Conservation (phyloP, 306 rosid genomes). For the Cucumis hystrix region DNA sequence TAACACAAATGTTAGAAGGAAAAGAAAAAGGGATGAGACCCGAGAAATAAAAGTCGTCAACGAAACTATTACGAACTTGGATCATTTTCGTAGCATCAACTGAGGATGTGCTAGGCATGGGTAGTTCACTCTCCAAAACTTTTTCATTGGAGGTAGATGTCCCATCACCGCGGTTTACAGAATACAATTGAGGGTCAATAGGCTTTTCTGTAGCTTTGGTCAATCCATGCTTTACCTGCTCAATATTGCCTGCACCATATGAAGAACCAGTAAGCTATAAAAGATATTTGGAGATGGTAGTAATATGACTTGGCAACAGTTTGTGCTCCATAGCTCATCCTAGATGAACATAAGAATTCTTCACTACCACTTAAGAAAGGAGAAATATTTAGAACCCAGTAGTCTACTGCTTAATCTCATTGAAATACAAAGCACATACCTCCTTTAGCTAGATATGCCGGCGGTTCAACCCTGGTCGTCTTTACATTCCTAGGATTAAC, state of each 20-base stretch:
- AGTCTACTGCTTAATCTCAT: neutral
- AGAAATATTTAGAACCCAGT: neutral
- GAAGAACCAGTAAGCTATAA: conserved; percentile 34
- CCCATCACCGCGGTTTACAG: conserved; percentile 13
- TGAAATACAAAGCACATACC: conserved; percentile 16
- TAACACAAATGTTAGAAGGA: neutral
- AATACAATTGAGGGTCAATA: conserved; percentile 3
- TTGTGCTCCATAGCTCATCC: neutral
- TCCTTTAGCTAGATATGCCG: conserved; percentile 45
- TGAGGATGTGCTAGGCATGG: conserved; percentile 27
- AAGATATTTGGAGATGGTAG: conserved; percentile 35
- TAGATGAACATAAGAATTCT: neutral
- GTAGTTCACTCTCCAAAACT: conserved; percentile 54
- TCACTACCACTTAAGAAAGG: neutral
- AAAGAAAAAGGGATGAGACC: neutral
- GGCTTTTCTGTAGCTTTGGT: conserved; percentile 2
- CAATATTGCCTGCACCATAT: conserved; percentile 8
- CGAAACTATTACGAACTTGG: conserved; percentile 28
- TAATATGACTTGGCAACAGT: conserved; percentile 24
- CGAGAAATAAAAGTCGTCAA: neutral
- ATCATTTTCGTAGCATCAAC: conserved; percentile 43
- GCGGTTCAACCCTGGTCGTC: conserved; percentile 54
- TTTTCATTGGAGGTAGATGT: conserved; percentile 16
- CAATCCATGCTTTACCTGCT: conserved; percentile 8
- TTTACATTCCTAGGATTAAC: conserved; percentile 78